These are phyloP conservation scores for Trametes cubensis DNA, from an alignment of 768 basidiomycete genomes.

Conservation along the genomic window DNA sequence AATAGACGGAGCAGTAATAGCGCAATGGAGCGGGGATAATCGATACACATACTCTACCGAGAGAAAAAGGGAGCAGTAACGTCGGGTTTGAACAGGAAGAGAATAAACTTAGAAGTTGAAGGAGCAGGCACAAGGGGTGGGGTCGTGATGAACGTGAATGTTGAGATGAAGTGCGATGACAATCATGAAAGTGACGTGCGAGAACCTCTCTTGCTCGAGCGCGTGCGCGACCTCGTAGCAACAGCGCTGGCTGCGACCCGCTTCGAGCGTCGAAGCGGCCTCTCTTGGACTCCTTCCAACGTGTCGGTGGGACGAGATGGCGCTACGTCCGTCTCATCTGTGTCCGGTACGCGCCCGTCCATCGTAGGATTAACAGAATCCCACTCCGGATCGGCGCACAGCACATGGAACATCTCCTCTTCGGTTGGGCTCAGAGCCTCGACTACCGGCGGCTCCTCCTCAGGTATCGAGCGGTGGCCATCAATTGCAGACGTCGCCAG, in stretches of 20 bases:
- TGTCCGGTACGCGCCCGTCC: slow-evolving; percentile 9
- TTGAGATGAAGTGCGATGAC: not conserved
- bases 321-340: slow-evolving; percentile 3
- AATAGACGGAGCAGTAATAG: slow-evolving; percentile 10
- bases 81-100: slow-evolving; percentile 22
- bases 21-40: slow-evolving; percentile 23
- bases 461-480: slow-evolving; percentile 11
- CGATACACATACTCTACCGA: slow-evolving; percentile 28
- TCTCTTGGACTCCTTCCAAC: slow-evolving; percentile 32
- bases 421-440: slow-evolving; percentile 66
- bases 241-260: slow-evolving; percentile 60
- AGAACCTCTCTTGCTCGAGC: slow-evolving; percentile 42
- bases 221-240: slow-evolving; percentile 51
- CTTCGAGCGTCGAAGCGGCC: slow-evolving; percentile 63
- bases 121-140: slow-evolving; percentile 6
- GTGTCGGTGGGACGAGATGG: slow-evolving; percentile 5
- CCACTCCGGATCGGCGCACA: slow-evolving; percentile 48
- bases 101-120: slow-evolving; percentile 28
- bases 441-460: slow-evolving; percentile 28
- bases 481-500: slow-evolving; percentile 22
- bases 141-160: slow-evolving; percentile 11
- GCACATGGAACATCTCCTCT: slow-evolving; percentile 67
- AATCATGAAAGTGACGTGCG: slow-evolving; percentile 35
- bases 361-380: slow-evolving; percentile 48
- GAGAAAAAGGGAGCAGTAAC: slow-evolving; percentile 3